Evolutionary conservation across 2,329 filamentous ascomycete genomes (phyloP).

Genomic region (Amphichorda felina): DNA sequence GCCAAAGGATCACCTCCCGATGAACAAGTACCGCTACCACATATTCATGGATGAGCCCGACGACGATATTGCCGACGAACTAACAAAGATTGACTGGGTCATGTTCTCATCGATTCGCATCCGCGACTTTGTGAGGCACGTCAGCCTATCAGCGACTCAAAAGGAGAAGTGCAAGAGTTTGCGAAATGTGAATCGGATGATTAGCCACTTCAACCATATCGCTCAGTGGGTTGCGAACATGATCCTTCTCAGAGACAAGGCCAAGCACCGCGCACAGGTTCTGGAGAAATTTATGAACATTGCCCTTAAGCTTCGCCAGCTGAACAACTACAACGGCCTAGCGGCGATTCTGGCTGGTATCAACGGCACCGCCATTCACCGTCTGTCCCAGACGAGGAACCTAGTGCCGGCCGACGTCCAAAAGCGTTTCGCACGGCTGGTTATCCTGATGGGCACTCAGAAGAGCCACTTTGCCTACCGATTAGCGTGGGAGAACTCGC

Average conservation of each 20-base stretch:
- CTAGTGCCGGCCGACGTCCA: slow-evolving; percentile 60
- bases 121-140: slow-evolving; percentile 84
- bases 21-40: slow-evolving; percentile 82
- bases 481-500: slow-evolving; percentile 94
- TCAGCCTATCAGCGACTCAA: slow-evolving; percentile 60
- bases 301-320: slow-evolving; percentile 69
- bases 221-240: slow-evolving; percentile 75
- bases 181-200: slow-evolving; percentile 87
- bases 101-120: slow-evolving; percentile 94
- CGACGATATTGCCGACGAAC: slow-evolving; percentile 77
- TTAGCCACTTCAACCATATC: slow-evolving; percentile 80
- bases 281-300: slow-evolving; percentile 94
- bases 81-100: slow-evolving; percentile 94
- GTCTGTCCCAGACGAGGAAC: slow-evolving; percentile 67
- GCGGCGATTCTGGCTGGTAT: slow-evolving; percentile 91
- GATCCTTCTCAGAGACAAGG: slow-evolving; percentile 83
- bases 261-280: slow-evolving; percentile 84
- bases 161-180: slow-evolving; percentile 68
- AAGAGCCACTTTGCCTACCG: slow-evolving; percentile 92
- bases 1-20: slow-evolving; percentile 53
- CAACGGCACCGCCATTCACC: slow-evolving; percentile 76
- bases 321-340: slow-evolving; percentile 95
- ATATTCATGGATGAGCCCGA: slow-evolving; percentile 79
- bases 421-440: slow-evolving; percentile 78
- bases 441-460: slow-evolving; percentile 84